Percentiles rank a stretch among this genome's conserved stretches.
phyloP scores from a whole-genome alignment of 257 asterid genomes.

The Solanum sitiens region DNA sequence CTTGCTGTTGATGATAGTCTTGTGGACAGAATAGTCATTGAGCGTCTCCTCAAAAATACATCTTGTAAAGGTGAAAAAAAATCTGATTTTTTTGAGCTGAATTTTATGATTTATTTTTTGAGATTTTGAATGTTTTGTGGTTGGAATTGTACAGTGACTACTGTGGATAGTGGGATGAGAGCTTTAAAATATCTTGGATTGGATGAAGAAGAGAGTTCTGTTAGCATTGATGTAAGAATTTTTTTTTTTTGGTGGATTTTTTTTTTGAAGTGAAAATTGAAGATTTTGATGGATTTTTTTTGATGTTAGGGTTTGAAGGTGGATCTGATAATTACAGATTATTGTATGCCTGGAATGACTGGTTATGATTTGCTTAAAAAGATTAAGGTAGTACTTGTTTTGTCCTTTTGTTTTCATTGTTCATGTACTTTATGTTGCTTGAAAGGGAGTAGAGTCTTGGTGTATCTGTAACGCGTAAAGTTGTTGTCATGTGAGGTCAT shows the following conservation, averaged over 20 bases:
- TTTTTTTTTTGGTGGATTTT: not conserved
- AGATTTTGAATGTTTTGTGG: not conserved
- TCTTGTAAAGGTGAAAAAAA: conserved; percentile 42
- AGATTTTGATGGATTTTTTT: not conserved
- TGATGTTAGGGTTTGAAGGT: conserved; percentile 68
- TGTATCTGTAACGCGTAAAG: not conserved
- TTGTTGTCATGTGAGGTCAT: not conserved
- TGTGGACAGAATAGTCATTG: conserved; percentile 58
- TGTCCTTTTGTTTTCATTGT: not conserved
- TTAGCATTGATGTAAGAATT: conserved; percentile 46
- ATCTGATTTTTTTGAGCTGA: not conserved
- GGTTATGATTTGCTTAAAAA: conserved; percentile 80
- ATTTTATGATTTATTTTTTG: not conserved
- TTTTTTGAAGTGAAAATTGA: not conserved
- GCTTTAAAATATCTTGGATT: conserved; percentile 82
- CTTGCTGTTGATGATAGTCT: conserved; percentile 63
- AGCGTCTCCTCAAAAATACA: conserved; percentile 52
- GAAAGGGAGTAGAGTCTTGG: not conserved
- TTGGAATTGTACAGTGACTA: conserved; percentile 48
- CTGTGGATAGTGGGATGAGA: conserved; percentile 86
- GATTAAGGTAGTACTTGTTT: conserved; percentile 59
- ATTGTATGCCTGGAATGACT: conserved; percentile 97
- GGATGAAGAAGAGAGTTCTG: conserved; percentile 55
- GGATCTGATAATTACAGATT: conserved; percentile 83
- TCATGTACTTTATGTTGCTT: not conserved